Evolutionary conservation across 2,329 filamentous ascomycete species (phyloP), one percentile per base, ranked within the genome.

Genomic region (Hypoxylon sp.): DNA sequence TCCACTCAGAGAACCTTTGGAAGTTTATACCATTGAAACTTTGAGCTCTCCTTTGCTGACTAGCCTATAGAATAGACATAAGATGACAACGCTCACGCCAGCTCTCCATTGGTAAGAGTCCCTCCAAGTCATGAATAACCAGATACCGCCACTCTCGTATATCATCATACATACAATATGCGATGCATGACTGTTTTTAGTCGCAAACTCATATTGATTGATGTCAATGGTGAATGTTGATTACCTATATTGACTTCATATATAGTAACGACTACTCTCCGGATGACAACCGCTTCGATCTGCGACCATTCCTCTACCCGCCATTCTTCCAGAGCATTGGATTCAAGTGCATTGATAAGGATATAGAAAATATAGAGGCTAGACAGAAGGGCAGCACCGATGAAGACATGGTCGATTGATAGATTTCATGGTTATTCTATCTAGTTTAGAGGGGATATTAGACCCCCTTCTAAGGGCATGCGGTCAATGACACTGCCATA

Each of bases 11-110:
- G 35, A n/a, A 11, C 4, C 2, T 37, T n/a, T 37, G 14, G 13
- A 14, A 37, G 2, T 37, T 4, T 14, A 37, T 6, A 37, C 5
- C 1, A n/a, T 37, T 37, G 19, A 13, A 19, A 46, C 8, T 3
- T 47, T 47, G 22, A 24, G 17, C 42, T 2, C 47, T 24, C 19
- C 19, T 50, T n/a, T 50, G 24, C 48, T 52, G 17, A 50, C 24
- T 29, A 50, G 14, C 4, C 14, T 26, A 4, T 24, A 50, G 46
- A 91, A 92, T 76, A 80, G 90, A 13, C 90, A 91, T 76, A 92
- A 92, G 80, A 87, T 87, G 83, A 90, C 88, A 0, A 85, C 85
- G 1, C 78, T 90, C 55, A 90, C 89, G 2, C 88, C 88, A 0
- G 83, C 84, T 3, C 81, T 88, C 42, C 88, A 90, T 68, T 78